Evolutionary conservation across 2,329 filamentous ascomycete species (phyloP), one percentile per base, ranked within the genome.

Genomic region (Lachnellula occidentalis): DNA sequence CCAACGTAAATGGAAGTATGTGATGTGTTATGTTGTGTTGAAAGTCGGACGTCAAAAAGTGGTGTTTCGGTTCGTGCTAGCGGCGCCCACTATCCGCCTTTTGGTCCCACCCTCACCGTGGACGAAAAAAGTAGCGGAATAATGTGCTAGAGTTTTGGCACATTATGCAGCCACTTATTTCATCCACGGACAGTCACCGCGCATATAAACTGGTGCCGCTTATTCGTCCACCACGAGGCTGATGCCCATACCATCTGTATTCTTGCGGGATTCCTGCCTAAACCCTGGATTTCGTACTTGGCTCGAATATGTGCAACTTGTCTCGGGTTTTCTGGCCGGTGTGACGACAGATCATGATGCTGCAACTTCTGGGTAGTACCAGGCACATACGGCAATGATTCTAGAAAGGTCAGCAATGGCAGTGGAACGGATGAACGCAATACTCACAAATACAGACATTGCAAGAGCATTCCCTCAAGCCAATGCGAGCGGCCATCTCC

Each of bases 401-500:
- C 57, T 54, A 19, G n/a, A 36, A 43, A 12, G 11, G 17, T 19
- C 11, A 43, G 21, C 11, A 43, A 4, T 15, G 21, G 43, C 8
- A 17, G 5, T 22, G 12, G 2, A 17, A 21, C 12, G 2, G 19
- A 5, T 12, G 3, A 22, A 12, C 2, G 45, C 34, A 36, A 21
- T 45, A 62, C 62, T 64, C 36, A 66, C 64, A 68, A 15, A 42
- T 69, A 69, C 11, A 69, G 56, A 48, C 65, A 66, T 49, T 61
- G 56, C 36, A 69, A 48, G 3, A 68, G 55, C 60, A 67, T 62
- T 5, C 67, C 67, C 54, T 69, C 67, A 4, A 68, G 48, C 65
- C 76, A 80, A 59, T 78, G 72, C 39, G 76, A 79, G 61, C 81
- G 81, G 50, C 57, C 90, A 64, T 95, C 90, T 19, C 86, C 78